phyloP scores from a whole-genome alignment of 306 rosid genomes.

The Prunus persica region Prunus_persica_NCBIv2 NC_034015.1:10002501-10003000 shows the following conservation, averaged over 20 bases:
- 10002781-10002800: background rate
- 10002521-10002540: no score
- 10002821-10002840: conserved; percentile 22
- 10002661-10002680: background rate
- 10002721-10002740: background rate
- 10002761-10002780: background rate
- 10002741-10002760: background rate
- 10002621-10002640: background rate
- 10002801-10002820: conserved; percentile 3
- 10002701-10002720: background rate
- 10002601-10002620: no score
- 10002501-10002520: no score
- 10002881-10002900: conserved; percentile 32
- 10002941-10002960: background rate
- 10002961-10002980: background rate
- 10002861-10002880: conserved; percentile 45
- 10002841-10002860: background rate
- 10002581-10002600: no score
- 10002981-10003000: conserved; percentile 29
- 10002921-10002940: conserved; percentile 9
- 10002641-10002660: background rate
- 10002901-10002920: conserved; percentile 1
- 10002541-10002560: no score
- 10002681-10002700: background rate
- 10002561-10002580: no score